Evolutionary conservation across 2,329 filamentous ascomycete genomes (phyloP).

Genomic region (Achaetomium macrosporum): DNA sequence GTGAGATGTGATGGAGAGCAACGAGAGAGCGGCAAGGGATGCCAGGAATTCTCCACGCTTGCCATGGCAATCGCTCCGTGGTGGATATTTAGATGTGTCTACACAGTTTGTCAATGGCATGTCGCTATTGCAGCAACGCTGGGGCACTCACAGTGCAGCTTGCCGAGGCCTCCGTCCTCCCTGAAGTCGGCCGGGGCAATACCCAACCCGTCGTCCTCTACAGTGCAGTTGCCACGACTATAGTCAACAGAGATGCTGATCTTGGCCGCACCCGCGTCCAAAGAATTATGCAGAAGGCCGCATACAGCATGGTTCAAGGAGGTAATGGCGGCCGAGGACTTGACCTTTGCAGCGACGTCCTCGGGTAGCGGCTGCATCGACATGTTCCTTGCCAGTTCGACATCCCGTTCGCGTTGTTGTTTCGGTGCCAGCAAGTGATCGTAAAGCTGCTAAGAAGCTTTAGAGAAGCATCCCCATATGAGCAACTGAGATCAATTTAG

Average conservation of each 20-base stretch:
- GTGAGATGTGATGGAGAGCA: conserved; percentile 71
- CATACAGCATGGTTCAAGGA: conserved; percentile 65
- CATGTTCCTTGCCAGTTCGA: conserved; percentile 35
- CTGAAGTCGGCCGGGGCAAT: conserved; percentile 69
- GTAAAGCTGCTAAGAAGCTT: no score
- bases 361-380: conserved; percentile 64
- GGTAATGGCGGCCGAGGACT: conserved; percentile 74
- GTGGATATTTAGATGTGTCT: conserved; percentile 74
- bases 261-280: conserved; percentile 70
- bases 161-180: conserved; percentile 64
- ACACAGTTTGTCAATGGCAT: conserved; percentile 10
- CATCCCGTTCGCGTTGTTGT: conserved; percentile 16
- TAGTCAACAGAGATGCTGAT: conserved; percentile 71
- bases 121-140: background rate
- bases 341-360: conserved; percentile 70
- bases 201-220: conserved; percentile 81
- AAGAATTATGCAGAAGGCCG: conserved; percentile 72
- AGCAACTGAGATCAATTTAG: no score
- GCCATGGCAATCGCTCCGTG: conserved; percentile 50
- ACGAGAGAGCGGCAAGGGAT: conserved; percentile 67
- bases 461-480: no score
- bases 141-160: conserved; percentile 57
- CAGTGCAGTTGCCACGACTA: conserved; percentile 63
- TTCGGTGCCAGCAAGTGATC: background rate
- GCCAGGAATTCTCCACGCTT: conserved; percentile 69